Percentiles rank a stretch among this genome's conserved stretches.
Evolutionary conservation across 2,329 filamentous ascomycete species (phyloP).

Genomic region (Xylaria hypoxylon): DNA sequence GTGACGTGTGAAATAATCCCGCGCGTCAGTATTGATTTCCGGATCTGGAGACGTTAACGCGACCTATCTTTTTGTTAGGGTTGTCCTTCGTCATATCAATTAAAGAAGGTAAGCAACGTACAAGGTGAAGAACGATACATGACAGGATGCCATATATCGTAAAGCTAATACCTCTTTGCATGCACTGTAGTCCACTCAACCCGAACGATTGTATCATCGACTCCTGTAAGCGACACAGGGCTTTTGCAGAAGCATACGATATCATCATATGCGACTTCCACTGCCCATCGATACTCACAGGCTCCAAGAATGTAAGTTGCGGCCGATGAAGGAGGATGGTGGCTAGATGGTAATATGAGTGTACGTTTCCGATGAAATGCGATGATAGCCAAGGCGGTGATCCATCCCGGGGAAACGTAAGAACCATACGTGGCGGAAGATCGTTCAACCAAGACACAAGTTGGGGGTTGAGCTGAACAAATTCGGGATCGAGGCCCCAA

Average conservation of each 20-base stretch:
- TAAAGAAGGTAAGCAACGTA: conserved; percentile 61
- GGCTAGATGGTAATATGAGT: conserved; percentile 87
- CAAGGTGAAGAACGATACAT: conserved; percentile 92
- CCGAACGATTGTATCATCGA: conserved; percentile 81
- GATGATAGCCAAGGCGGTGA: conserved; percentile 86
- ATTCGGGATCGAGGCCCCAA: conserved; percentile 87
- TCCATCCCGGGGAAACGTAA: conserved; percentile 82
- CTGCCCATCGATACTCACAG: conserved; percentile 73
- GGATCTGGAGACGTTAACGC: conserved; percentile 94
- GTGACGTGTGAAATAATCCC: conserved; percentile 90
- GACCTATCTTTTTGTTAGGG: conserved; percentile 66
- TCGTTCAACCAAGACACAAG: conserved; percentile 81
- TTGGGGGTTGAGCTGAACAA: conserved; percentile 81
- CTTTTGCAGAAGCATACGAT: conserved; percentile 86
- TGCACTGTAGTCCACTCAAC: conserved; percentile 83
- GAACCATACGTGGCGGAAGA: conserved; percentile 80
- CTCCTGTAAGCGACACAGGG: conserved; percentile 87
- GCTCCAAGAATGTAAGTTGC: conserved; percentile 82
- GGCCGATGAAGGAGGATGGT: conserved; percentile 90
- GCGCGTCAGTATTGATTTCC: conserved; percentile 84
- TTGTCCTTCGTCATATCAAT: conserved; percentile 2
- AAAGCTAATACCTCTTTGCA: conserved; percentile 95
- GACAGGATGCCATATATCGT: conserved; percentile 93
- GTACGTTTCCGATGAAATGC: conserved; percentile 88
- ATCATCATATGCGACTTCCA: conserved; percentile 92